Percentiles rank a stretch among this genome's conserved stretches.
Conservation (phyloP, 306 rosid species). For the Canavalia gladiata region DNA sequence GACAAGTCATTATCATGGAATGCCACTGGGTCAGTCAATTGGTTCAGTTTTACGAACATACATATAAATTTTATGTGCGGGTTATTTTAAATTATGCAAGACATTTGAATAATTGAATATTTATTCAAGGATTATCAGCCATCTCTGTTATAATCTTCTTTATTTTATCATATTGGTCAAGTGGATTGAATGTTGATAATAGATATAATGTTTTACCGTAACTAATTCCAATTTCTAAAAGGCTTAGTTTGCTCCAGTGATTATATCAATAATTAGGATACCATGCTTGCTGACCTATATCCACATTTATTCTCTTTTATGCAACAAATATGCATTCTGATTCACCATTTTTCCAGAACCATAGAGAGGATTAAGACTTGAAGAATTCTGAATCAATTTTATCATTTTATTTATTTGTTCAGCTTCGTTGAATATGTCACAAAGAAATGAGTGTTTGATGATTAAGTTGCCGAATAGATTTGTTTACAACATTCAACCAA, state of each 20-base stretch:
- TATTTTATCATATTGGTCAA: background rate
- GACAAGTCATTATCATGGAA: background rate
- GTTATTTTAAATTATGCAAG: background rate
- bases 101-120: background rate
- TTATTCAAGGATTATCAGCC: background rate
- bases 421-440: conserved; percentile 1
- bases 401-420: background rate
- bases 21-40: background rate
- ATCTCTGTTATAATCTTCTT: background rate
- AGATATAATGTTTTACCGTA: background rate
- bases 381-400: background rate
- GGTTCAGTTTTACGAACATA: background rate
- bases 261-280: background rate
- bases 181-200: too few relatives aligned
- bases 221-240: background rate
- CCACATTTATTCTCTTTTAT: conserved; percentile 4
- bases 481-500: background rate
- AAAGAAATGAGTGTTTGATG: background rate
- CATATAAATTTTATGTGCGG: background rate
- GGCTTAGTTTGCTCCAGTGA: background rate
- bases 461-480: background rate
- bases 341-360: background rate
- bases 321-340: background rate
- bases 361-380: background rate
- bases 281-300: background rate